Evolutionary conservation across 768 basidiomycete genomes (phyloP).

Genomic region (Suillus americanus): DNA sequence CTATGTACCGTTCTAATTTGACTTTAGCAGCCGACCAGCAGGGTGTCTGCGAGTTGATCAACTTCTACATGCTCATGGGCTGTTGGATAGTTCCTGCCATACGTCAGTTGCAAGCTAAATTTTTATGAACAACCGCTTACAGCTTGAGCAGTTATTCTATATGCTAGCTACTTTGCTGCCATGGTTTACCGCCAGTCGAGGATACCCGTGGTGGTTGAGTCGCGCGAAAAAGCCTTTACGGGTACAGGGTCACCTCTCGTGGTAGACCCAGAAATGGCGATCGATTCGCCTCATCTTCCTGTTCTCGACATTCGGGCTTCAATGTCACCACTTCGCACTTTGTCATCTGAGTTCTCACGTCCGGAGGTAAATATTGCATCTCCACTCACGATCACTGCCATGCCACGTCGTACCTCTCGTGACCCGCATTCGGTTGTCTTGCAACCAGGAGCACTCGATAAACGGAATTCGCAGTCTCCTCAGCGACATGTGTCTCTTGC

Average conservation of each 20-base stretch:
- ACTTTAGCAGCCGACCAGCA: constrained; percentile 38
- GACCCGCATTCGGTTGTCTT: background rate
- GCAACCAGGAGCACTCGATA: background rate
- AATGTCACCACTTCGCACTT: background rate
- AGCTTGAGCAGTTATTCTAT: constrained; percentile 38
- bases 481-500: background rate
- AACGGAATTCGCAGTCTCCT: background rate
- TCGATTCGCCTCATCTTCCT: background rate
- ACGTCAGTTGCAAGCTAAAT: constrained; percentile 36
- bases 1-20: background rate
- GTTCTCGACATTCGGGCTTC: background rate
- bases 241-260: constrained; percentile 14
- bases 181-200: constrained; percentile 37
- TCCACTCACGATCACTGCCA: background rate
- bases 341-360: background rate
- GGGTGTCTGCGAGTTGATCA: constrained; percentile 48
- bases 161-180: constrained; percentile 40
- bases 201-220: constrained; percentile 19
- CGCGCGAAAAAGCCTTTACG: background rate
- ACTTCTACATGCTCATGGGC: constrained; percentile 46
- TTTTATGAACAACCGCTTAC: constrained; percentile 8
- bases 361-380: background rate
- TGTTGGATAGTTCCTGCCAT: constrained; percentile 56
- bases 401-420: background rate
- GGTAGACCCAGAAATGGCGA: constrained; percentile 22